A percentile compares a stretch with the other conserved stretches of the same genome.
These are phyloP conservation scores for Arabis hirsuta DNA, from an alignment of 345 rosid species.

Conservation along the genomic window DNA sequence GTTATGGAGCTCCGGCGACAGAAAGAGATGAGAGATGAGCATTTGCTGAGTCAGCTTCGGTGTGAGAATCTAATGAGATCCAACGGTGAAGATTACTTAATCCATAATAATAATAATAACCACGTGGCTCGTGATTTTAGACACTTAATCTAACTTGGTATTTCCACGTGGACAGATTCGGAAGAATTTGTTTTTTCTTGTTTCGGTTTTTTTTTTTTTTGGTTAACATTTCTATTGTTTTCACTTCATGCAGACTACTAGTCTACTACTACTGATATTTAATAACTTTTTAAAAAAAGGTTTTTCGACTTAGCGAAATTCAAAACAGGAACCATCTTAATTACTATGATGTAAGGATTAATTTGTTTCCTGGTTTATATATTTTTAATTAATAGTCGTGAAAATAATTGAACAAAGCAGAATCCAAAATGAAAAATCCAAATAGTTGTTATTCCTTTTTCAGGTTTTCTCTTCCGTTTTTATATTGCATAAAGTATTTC, in stretches of 20 bases:
- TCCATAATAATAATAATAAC: conserved; percentile 54
- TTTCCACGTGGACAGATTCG: conserved; percentile 33
- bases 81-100: conserved; percentile 77
- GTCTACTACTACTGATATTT: conserved; percentile 14
- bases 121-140: conserved; percentile 77
- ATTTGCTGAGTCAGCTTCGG: conserved; percentile 52
- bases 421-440: conserved; percentile 30
- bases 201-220: not conserved
- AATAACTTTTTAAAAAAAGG: not conserved
- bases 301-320: too few relatives aligned
- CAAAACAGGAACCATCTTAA: not conserved
- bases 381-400: not conserved
- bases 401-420: conserved; percentile 30
- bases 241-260: conserved; percentile 13
- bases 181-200: conserved; percentile 12
- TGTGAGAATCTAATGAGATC: conserved; percentile 58
- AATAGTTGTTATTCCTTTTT: conserved; percentile 19
- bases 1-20: conserved; percentile 46
- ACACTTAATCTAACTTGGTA: conserved; percentile 56
- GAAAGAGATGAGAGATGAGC: conserved; percentile 48
- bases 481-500: too few relatives aligned
- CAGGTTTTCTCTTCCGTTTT: too few relatives aligned
- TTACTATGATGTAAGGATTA: not conserved
- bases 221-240: conserved; percentile 20
- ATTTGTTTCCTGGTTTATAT: not conserved